These are phyloP conservation scores for Prunus kanzakura DNA, from an alignment of 306 rosid genomes.

Conservation along the genomic window DNA sequence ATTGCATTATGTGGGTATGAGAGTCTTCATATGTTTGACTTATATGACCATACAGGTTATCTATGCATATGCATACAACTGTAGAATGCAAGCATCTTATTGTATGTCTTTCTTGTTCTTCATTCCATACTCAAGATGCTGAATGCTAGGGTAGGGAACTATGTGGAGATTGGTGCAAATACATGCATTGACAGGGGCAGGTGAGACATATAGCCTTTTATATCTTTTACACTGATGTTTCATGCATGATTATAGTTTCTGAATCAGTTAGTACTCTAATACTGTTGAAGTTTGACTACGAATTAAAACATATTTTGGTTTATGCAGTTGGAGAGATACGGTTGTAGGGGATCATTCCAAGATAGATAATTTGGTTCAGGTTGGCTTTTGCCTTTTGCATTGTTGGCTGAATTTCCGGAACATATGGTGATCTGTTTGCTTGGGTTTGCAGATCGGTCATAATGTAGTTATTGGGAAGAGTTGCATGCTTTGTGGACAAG, in stretches of 20 bases:
- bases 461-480: conserved; percentile 78
- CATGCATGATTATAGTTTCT: conserved; percentile 11
- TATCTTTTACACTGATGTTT: neutral
- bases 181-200: conserved; percentile 96
- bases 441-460: conserved; percentile 72
- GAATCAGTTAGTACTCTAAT: conserved; percentile 22
- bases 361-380: conserved; percentile 97
- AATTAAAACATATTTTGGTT: conserved; percentile 22
- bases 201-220: conserved; percentile 34
- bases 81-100: conserved; percentile 13
- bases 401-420: neutral
- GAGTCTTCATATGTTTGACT: neutral
- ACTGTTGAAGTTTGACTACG: conserved; percentile 1
- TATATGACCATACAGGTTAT: neutral
- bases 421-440: conserved; percentile 25
- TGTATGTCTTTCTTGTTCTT: conserved; percentile 27
- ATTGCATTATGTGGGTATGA: neutral
- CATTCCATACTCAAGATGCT: conserved; percentile 42
- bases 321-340: conserved; percentile 95
- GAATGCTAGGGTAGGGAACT: conserved; percentile 67
- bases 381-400: conserved; percentile 26
- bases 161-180: conserved; percentile 89
- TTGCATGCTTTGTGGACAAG: conserved; percentile 96
- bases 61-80: neutral
- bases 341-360: conserved; percentile 69